Percentiles rank a stretch among this genome's conserved stretches.
Evolutionary conservation across 371 early-diverging fungal species (phyloP).

Genomic region (Massospora cicadina): DNA sequence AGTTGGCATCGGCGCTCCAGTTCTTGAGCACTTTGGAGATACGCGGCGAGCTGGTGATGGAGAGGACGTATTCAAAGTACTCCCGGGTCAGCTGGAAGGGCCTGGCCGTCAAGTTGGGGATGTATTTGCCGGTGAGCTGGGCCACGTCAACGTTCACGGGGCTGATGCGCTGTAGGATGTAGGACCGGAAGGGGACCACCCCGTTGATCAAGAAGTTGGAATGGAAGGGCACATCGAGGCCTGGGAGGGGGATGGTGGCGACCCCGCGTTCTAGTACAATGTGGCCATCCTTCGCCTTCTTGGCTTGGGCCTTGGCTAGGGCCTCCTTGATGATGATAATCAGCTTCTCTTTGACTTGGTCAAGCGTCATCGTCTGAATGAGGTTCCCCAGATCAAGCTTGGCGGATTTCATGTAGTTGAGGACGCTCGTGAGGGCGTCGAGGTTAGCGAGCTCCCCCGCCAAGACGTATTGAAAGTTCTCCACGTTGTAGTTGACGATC

Average conservation of each 20-base stretch:
- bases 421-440: conserved; percentile 56
- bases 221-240: conserved; percentile 96
- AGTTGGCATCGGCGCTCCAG: conserved; percentile 56
- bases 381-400: conserved; percentile 75
- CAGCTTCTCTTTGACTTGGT: conserved; percentile 75
- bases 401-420: conserved; percentile 40
- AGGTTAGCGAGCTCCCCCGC: conserved; percentile 74
- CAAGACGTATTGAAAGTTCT: conserved; percentile 88
- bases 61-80: conserved; percentile 62
- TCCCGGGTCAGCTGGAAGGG: conserved; percentile 65
- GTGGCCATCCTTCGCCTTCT: conserved; percentile 46
- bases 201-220: conserved; percentile 79
- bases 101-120: conserved; percentile 87
- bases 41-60: conserved; percentile 49
- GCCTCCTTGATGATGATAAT: conserved; percentile 59
- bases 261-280: conserved; percentile 69
- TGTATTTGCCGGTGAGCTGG: conserved; percentile 63
- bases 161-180: conserved; percentile 64
- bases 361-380: conserved; percentile 66
- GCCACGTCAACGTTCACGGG: conserved; percentile 58
- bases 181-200: conserved; percentile 80
- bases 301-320: conserved; percentile 45
- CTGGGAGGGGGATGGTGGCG: conserved; percentile 81
- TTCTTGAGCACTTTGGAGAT: conserved; percentile 58
- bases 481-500: conserved; percentile 94